Evolutionary conservation across 2,329 filamentous ascomycete species (phyloP).

Genomic region (Paecilomyces niveus): DNA sequence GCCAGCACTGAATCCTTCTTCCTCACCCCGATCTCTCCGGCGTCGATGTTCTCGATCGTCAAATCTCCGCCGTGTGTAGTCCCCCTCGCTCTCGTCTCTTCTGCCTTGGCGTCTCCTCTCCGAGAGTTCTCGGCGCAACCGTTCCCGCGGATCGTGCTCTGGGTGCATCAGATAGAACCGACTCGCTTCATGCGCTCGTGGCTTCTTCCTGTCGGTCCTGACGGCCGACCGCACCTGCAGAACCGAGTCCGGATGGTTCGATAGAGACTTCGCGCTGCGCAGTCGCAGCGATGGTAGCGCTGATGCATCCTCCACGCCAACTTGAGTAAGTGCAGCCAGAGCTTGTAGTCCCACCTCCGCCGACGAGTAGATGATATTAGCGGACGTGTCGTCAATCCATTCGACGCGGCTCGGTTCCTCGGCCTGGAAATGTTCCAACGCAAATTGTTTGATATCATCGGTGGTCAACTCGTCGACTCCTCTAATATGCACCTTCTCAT

Average conservation of each 20-base stretch:
- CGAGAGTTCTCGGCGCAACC: constrained; percentile 48
- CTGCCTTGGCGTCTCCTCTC: constrained; percentile 37
- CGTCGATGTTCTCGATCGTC: constrained; percentile 50
- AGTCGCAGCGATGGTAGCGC: constrained; percentile 55
- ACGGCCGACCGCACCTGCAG: constrained; percentile 70
- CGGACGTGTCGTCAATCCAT: constrained; percentile 92
- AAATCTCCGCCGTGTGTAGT: constrained; percentile 49
- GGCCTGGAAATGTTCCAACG: constrained; percentile 57
- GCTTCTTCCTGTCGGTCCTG: constrained; percentile 69
- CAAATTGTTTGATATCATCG: constrained; percentile 69
- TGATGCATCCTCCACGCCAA: constrained; percentile 30
- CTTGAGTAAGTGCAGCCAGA: constrained; percentile 42
- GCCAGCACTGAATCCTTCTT: constrained; percentile 61
- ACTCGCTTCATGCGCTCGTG: constrained; percentile 71
- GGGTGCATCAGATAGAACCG: constrained; percentile 90
- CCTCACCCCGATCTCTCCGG: constrained; percentile 41
- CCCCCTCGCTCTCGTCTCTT: constrained; percentile 30
- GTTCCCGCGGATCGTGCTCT: constrained; percentile 75
- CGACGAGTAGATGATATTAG: constrained; percentile 71
- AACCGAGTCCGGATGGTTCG: constrained; percentile 59
- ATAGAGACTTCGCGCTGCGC: constrained; percentile 62
- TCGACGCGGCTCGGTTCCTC: constrained; percentile 60
- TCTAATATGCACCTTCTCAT: constrained; percentile 70
- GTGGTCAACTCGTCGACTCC: constrained; percentile 79
- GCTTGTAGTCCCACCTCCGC: constrained; percentile 48